Evolutionary conservation across 2,329 filamentous ascomycete genomes (phyloP).

Genomic region (Neopestalotiopsis rosae): DNA sequence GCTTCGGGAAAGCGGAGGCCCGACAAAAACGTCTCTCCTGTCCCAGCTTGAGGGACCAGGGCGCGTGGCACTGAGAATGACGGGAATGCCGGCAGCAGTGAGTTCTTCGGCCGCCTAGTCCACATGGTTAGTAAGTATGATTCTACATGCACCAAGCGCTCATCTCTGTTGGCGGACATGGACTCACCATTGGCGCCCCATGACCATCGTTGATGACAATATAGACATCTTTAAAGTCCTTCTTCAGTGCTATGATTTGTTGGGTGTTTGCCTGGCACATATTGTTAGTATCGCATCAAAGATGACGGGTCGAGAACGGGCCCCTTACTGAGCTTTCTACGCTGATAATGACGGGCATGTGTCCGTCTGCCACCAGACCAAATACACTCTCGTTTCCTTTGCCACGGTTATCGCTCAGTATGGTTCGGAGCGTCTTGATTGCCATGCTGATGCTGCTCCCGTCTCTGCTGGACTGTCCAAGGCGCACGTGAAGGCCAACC

Average conservation of each 20-base stretch:
- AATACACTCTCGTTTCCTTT: constrained; percentile 42
- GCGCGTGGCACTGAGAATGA: constrained; percentile 48
- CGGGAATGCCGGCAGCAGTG: constrained; percentile 43
- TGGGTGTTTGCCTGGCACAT: constrained; percentile 43
- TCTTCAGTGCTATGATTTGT: constrained; percentile 45
- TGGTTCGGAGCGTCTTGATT: constrained; percentile 41
- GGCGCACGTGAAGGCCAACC: constrained; percentile 46
- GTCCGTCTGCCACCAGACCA: constrained; percentile 41
- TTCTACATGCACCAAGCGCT: not conserved
- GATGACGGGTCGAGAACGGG: not conserved
- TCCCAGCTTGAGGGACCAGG: constrained; percentile 41
- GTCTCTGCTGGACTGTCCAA: constrained; percentile 41
- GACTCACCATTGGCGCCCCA: constrained; percentile 42
- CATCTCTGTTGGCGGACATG: not conserved
- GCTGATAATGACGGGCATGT: constrained; percentile 45
- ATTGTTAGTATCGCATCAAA: not conserved
- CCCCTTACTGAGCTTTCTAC: constrained; percentile 41
- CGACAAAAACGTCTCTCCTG: constrained; percentile 42
- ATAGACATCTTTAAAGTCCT: constrained; percentile 38
- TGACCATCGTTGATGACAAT: constrained; percentile 45
- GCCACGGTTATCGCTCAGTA: constrained; percentile 39
- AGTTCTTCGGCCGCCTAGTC: constrained; percentile 43
- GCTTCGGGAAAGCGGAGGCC: constrained; percentile 46
- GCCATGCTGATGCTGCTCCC: constrained; percentile 30
- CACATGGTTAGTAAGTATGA: not conserved